Evolutionary conservation across 2,329 filamentous ascomycete species (phyloP).

Genomic region (Fusarium sp.): DNA sequence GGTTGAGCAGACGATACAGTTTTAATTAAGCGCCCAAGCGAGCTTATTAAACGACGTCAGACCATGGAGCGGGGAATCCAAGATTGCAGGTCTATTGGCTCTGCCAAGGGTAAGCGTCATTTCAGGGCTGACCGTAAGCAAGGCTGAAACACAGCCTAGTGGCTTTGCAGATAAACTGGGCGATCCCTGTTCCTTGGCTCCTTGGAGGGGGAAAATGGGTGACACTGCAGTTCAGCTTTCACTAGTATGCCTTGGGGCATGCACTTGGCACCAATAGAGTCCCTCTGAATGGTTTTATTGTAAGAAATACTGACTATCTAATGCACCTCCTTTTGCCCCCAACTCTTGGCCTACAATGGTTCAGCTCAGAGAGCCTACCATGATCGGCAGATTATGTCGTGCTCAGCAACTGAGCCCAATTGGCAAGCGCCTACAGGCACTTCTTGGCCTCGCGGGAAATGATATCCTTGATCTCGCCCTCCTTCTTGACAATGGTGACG

Average conservation of each 20-base stretch:
- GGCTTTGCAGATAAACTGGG: background rate
- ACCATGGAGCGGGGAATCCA: background rate
- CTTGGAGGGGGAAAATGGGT: background rate
- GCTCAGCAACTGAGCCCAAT: background rate
- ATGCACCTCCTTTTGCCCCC: background rate
- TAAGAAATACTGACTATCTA: background rate
- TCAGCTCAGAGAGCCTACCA: background rate
- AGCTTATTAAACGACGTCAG: background rate
- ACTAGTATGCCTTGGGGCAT: background rate
- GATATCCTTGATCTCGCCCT: slow-evolving; percentile 2
- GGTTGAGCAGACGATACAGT: background rate
- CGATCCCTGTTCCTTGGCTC: background rate
- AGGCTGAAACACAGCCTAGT: background rate
- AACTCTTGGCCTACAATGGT: background rate
- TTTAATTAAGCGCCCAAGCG: background rate
- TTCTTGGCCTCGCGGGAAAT: background rate
- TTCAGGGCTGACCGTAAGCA: background rate
- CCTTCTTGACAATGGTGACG: background rate
- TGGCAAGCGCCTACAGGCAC: background rate
- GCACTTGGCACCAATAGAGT: background rate
- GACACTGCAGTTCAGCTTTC: background rate
- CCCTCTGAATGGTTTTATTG: background rate
- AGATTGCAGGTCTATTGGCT: background rate
- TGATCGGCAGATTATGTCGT: background rate
- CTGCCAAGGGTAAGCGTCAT: background rate